Percentiles rank a stretch among this genome's conserved stretches.
Conservation (phyloP, 306 rosid genomes). For the Dryas alaskensis region DNA sequence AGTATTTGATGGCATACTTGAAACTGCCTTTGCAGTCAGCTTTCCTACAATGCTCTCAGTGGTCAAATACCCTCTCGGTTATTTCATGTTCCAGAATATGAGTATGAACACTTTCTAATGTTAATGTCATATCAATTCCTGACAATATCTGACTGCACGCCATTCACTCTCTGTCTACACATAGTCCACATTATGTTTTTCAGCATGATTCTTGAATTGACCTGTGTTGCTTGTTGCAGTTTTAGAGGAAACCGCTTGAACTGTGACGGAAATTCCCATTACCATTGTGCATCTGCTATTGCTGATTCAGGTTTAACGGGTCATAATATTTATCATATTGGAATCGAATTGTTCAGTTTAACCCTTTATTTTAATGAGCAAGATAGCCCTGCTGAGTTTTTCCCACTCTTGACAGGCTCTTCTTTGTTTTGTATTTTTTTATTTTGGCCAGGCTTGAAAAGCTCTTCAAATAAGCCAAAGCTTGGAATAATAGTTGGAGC, state of each 20-base stretch:
- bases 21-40: conserved; percentile 62
- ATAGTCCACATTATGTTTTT: not conserved
- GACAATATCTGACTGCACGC: not conserved
- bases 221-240: conserved; percentile 50
- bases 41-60: conserved; percentile 62
- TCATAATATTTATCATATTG: conserved; percentile 14
- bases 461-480: conserved; percentile 48
- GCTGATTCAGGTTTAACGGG: conserved; percentile 58
- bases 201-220: conserved; percentile 7
- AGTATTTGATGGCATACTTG: conserved; percentile 35
- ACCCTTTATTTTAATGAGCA: conserved; percentile 19
- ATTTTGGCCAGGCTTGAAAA: too few relatives aligned
- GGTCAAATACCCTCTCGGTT: conserved; percentile 75
- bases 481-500: conserved; percentile 71
- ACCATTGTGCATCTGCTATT: conserved; percentile 49
- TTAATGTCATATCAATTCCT: not conserved
- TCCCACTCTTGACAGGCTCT: conserved; percentile 41
- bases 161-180: not conserved
- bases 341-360: conserved; percentile 7
- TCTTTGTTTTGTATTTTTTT: too few relatives aligned
- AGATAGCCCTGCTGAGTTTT: conserved; percentile 20
- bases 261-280: conserved; percentile 52
- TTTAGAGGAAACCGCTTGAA: conserved; percentile 77
- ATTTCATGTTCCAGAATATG: conserved; percentile 59
- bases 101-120: conserved; percentile 47